Base-by-base conservation (phyloP, 202 grass and related monocot genomes). In the Brachypodium distachyon region DNA sequence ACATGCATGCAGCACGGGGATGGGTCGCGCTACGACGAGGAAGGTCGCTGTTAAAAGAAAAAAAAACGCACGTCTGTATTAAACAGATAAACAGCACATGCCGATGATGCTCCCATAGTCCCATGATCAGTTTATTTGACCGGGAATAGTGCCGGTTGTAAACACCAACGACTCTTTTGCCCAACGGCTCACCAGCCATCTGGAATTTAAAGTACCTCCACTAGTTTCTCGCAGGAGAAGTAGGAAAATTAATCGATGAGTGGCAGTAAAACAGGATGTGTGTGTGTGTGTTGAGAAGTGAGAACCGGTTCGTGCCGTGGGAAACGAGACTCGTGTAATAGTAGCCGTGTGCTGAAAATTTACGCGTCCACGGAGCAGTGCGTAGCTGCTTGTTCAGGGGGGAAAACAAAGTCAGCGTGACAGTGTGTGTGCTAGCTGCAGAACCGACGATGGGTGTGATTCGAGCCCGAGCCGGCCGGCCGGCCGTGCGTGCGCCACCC, bases 11-110 rank as follows among this genome's bases (percentile, higher is more conserved):
- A 17, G 76, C 75, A 66, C n/a, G 61, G 69, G 38, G 4, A 51
- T 54, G 28, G 54, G 68, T 44, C n/a, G 77, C 53, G 12, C 70
- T 65, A 57, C 43, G 64, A 57, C 43, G 64, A 67, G 71, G 48
- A 73, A 79, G 75, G 57, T 85, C 57, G 58, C 82, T 85, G 58
- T 73, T 77, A 73, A 73, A 72, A 34, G 55, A 73, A 73, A 72
- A 34, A 65, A 44, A 48, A 7, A 0, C 14, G 7, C 28, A 46
- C 66, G 69, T 26, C 61, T 34, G 4, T 64, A 31, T 65, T 66
- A 73, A 73, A 73, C 50, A 10, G 49, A 59, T 59, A 34, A 79
- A 32, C 32, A 17, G 66, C 83, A 74, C 83, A 74, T 74, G 79
- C 69, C 23, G 55, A 63, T 31, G 55, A n/a, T n/a, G n/a, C n/a